Evolutionary conservation across 2,329 filamentous ascomycete species (phyloP).

Genomic region (Ustulina deusta): DNA sequence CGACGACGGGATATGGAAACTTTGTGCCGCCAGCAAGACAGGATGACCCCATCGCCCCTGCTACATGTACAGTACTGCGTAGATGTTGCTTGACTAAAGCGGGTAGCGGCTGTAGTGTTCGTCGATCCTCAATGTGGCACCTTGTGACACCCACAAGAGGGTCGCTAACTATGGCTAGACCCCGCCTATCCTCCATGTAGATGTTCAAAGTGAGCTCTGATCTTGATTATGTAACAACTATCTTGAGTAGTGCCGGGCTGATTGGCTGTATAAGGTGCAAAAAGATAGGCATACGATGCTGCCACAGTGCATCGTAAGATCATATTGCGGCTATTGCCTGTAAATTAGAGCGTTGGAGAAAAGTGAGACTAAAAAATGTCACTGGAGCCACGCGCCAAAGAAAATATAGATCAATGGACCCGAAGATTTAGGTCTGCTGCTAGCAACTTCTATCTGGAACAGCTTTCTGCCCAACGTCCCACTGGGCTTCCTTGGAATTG

Average conservation of each 20-base stretch:
- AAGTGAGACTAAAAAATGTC: constrained; percentile 39
- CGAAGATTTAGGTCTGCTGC: constrained; percentile 19
- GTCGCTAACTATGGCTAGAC: constrained; percentile 42
- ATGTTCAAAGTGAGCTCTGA: constrained; percentile 36
- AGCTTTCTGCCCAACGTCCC: constrained; percentile 53
- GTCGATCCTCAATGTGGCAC: constrained; percentile 35
- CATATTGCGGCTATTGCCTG: constrained; percentile 31
- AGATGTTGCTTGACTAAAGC: constrained; percentile 30
- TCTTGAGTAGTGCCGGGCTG: neutral
- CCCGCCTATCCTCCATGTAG: constrained; percentile 38
- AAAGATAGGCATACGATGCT: constrained; percentile 26
- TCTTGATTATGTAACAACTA: constrained; percentile 32
- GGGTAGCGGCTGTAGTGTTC: constrained; percentile 38
- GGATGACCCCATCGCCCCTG: constrained; percentile 18
- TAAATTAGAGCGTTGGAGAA: constrained; percentile 32
- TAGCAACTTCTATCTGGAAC: constrained; percentile 39
- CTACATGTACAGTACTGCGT: no score
- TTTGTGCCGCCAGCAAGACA: constrained; percentile 38
- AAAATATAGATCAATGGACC: constrained; percentile 40
- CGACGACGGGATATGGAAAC: constrained; percentile 25
- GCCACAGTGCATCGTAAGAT: constrained; percentile 15
- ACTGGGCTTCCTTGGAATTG: constrained; percentile 41
- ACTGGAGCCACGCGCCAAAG: constrained; percentile 56
- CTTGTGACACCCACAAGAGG: constrained; percentile 31
- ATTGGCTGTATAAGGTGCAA: constrained; percentile 19